Evolutionary conservation across 2,329 filamentous ascomycete species (phyloP).

Genomic region (Cytospora piceae): DNA sequence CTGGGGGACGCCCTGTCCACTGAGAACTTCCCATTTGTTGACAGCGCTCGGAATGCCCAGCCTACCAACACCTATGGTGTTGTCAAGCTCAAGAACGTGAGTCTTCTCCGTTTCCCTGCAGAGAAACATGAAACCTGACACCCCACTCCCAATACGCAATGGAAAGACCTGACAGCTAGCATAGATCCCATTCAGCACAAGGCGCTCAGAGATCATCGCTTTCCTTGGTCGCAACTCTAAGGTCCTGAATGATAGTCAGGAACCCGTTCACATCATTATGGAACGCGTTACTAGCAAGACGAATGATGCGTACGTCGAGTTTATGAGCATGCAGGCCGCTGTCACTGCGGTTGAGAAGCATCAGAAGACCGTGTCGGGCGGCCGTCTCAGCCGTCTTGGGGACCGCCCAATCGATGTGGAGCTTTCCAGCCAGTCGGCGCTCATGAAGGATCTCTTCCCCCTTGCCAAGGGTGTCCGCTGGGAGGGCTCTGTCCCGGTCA

Average conservation of each 20-base stretch:
- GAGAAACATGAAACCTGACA: not conserved
- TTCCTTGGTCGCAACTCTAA: conserved; percentile 62
- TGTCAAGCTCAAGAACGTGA: conserved; percentile 55
- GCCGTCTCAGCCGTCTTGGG: conserved; percentile 56
- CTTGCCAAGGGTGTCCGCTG: conserved; percentile 60
- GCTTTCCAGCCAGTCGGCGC: conserved; percentile 56
- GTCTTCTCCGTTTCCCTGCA: conserved; percentile 33
- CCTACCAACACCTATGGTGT: conserved; percentile 45
- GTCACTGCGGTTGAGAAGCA: conserved; percentile 56
- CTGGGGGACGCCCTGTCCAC: conserved; percentile 43
- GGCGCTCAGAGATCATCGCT: conserved; percentile 58
- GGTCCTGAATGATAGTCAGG: conserved; percentile 56
- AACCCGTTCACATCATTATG: conserved; percentile 67
- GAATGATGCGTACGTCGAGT: conserved; percentile 64
- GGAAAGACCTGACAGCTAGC: not conserved
- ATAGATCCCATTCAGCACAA: conserved; percentile 61
- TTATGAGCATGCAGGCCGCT: conserved; percentile 56
- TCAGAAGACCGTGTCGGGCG: conserved; percentile 42
- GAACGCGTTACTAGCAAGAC: conserved; percentile 66
- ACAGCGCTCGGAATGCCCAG: conserved; percentile 40
- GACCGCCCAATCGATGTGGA: conserved; percentile 61
- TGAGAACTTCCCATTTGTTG: conserved; percentile 52
- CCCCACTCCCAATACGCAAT: too few relatives aligned
- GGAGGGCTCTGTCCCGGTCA: conserved; percentile 50
- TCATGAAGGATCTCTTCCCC: conserved; percentile 68